Conservation (phyloP, 2,329 filamentous ascomycete genomes). For the Ophiostoma pallidulum region DNA sequence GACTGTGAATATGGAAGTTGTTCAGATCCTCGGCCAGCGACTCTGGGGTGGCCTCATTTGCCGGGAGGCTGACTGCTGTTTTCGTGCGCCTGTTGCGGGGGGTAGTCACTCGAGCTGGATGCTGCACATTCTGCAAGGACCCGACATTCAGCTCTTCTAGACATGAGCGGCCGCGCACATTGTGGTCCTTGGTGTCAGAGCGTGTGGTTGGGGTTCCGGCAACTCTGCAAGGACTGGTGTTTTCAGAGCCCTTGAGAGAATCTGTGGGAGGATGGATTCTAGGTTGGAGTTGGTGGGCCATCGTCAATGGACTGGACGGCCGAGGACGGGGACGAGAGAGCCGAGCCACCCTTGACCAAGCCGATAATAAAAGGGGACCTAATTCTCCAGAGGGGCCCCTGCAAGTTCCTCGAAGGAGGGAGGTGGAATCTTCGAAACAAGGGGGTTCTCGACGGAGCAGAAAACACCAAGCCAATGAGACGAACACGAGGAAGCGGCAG, state of each 20-base stretch:
- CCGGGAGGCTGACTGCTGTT: not conserved
- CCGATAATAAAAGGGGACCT: conserved; percentile 10
- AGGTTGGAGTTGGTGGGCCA: conserved; percentile 8
- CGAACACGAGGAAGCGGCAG: not conserved
- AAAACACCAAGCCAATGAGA: conserved; percentile 4
- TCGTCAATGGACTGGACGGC: no score
- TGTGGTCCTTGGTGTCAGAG: not conserved
- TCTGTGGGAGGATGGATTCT: not conserved
- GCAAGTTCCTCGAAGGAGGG: no score
- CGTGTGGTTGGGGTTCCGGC: not conserved
- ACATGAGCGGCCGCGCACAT: not conserved
- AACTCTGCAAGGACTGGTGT: conserved; percentile 2
- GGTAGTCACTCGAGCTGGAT: not conserved
- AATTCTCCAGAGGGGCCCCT: not conserved
- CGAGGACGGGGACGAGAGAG: not conserved
- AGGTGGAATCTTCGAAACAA: not conserved
- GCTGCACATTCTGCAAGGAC: conserved; percentile 8
- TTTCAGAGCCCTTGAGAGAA: conserved; percentile 2
- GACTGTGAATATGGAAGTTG: conserved; percentile 24
- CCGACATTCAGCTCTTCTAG: conserved; percentile 10
- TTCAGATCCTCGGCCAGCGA: conserved; percentile 25
- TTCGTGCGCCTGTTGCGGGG: not conserved
- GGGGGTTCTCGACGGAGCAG: not conserved
- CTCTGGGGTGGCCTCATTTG: conserved; percentile 17
- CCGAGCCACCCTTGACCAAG: not conserved